Percentiles rank a stretch among this genome's conserved stretches.
Conservation (phyloP, 306 rosid species). For the Cyamopsis tetragonoloba region DNA sequence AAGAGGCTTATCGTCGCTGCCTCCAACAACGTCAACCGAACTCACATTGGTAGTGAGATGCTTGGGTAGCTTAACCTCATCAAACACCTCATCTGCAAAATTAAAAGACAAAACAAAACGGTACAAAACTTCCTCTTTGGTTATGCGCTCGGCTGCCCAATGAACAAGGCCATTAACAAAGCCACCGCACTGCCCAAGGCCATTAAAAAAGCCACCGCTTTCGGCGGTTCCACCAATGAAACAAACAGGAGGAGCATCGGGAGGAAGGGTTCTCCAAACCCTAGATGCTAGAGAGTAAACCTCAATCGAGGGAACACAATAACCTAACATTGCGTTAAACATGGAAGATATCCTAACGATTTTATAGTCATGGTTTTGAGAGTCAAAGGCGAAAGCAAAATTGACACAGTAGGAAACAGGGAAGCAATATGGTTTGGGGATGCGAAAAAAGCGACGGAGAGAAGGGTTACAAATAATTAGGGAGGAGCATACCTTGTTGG, state of each 20-base stretch:
- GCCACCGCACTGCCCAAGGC: too few relatives aligned
- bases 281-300: constrained; percentile 29
- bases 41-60: not conserved
- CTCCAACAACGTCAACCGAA: constrained; percentile 8
- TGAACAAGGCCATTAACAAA: constrained; percentile 19
- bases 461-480: constrained; percentile 25
- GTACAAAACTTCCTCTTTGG: not conserved
- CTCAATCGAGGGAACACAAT: constrained; percentile 11
- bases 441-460: constrained; percentile 5
- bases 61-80: constrained; percentile 24
- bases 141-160: constrained; percentile 21
- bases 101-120: constrained; percentile 21
- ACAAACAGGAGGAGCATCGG: constrained; percentile 14
- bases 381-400: constrained; percentile 27
- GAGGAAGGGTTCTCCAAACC: constrained; percentile 13
- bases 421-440: constrained; percentile 11
- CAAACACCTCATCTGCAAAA: constrained; percentile 21
- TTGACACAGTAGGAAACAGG: not conserved
- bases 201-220: not conserved
- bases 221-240: not conserved
- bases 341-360: constrained; percentile 24
- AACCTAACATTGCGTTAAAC: not conserved
- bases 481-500: not conserved
- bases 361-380: not conserved
- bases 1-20: constrained; percentile 2